phyloP scores from a whole-genome alignment of 2,329 filamentous ascomycete species.

The Microdochium paspali region DNA sequence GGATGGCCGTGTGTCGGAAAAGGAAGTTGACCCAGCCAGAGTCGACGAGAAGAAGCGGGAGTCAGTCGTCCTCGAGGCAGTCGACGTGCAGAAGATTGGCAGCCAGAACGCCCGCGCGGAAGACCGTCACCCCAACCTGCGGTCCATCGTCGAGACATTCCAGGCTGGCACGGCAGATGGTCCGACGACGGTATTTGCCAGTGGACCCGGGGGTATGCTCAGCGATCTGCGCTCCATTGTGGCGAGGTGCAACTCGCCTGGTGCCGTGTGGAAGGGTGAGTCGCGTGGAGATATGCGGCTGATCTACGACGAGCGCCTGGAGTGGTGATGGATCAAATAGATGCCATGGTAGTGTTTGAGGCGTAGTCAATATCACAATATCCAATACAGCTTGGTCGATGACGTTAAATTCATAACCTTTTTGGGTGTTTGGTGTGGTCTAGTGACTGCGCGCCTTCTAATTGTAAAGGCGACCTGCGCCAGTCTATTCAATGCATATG shows the following conservation, averaged over 20 bases:
- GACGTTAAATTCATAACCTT: too few relatives aligned
- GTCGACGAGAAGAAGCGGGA: constrained; percentile 10
- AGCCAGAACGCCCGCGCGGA: constrained; percentile 7
- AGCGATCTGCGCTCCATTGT: constrained; percentile 45
- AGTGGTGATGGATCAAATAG: too few relatives aligned
- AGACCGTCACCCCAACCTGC: constrained; percentile 33
- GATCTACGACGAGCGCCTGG: constrained; percentile 51
- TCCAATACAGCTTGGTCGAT: too few relatives aligned
- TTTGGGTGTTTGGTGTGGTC: too few relatives aligned
- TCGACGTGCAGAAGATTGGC: constrained; percentile 17
- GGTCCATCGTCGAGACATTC: constrained; percentile 35
- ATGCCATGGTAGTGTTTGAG: too few relatives aligned
- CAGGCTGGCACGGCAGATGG: constrained; percentile 34
- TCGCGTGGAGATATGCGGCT: constrained; percentile 45
- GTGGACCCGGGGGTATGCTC: constrained; percentile 51
- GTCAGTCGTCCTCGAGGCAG: constrained; percentile 9
- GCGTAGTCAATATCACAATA: too few relatives aligned
- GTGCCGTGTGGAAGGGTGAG: constrained; percentile 47
- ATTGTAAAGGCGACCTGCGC: too few relatives aligned
- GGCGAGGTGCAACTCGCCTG: constrained; percentile 40
- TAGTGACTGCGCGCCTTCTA: too few relatives aligned
- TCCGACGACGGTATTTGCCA: constrained; percentile 46
- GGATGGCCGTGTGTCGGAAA: constrained; percentile 2
- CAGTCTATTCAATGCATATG: too few relatives aligned
- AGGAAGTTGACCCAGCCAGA: too few relatives aligned